Conservation (phyloP, 306 rosid species). For the Cicer judaicum region DNA sequence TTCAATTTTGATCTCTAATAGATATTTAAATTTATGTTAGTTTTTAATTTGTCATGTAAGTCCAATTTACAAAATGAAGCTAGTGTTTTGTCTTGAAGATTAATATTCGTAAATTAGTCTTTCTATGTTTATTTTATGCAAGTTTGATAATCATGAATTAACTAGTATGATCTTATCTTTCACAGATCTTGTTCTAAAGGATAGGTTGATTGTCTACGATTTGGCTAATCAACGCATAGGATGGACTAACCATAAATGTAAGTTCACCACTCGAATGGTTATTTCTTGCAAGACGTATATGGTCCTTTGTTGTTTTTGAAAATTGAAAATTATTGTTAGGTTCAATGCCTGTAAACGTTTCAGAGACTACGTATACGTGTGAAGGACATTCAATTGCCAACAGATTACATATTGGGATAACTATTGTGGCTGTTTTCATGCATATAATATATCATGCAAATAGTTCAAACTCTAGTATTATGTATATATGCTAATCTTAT, state of each 20-base stretch:
- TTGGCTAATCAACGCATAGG: conserved; percentile 79
- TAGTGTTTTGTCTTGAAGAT: neutral
- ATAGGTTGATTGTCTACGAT: conserved; percentile 85
- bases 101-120: conserved; percentile 11
- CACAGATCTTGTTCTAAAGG: conserved; percentile 89
- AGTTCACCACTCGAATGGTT: conserved; percentile 47
- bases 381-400: conserved; percentile 55
- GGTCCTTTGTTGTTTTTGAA: neutral
- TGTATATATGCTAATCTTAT: no score
- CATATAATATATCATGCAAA: conserved; percentile 27
- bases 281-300: conserved; percentile 18
- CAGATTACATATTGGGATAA: conserved; percentile 50
- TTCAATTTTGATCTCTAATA: neutral
- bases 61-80: neutral
- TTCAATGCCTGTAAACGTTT: conserved; percentile 79
- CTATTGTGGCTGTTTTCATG: conserved; percentile 52
- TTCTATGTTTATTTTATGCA: neutral
- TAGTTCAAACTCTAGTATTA: no score
- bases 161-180: neutral
- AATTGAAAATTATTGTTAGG: conserved; percentile 49
- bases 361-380: neutral
- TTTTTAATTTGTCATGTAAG: neutral
- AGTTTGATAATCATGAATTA: no score
- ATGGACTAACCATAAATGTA: conserved; percentile 89
- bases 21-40: conserved; percentile 13